Conservation (phyloP, 1,139 yeast genomes). For the Saccharomyces hybrid region DNA sequence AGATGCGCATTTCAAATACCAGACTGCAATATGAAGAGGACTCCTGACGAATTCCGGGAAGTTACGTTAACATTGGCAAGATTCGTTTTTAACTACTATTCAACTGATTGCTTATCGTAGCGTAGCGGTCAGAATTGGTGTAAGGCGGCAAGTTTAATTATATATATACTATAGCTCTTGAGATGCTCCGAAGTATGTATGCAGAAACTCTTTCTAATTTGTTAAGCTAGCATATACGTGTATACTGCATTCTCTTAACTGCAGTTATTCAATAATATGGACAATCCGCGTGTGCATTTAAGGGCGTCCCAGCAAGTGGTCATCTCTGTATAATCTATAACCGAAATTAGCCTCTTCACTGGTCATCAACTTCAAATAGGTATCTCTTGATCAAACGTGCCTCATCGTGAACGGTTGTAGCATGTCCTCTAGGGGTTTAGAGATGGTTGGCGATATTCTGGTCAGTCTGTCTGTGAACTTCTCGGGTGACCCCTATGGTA, state of each 20-base stretch:
- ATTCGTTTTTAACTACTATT: not conserved
- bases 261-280: too few relatives aligned
- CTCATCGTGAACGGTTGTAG: not conserved
- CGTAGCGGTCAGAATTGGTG: not conserved
- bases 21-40: too few relatives aligned
- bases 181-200: not conserved
- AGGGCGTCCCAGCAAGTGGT: too few relatives aligned
- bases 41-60: not conserved
- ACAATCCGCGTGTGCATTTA: too few relatives aligned
- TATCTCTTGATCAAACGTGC: too few relatives aligned
- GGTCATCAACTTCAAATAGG: not conserved
- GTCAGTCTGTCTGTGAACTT: not conserved
- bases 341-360: too few relatives aligned
- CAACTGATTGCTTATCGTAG: not conserved
- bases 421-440: not conserved
- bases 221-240: too few relatives aligned
- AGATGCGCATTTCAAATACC: too few relatives aligned
- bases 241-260: too few relatives aligned
- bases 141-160: not conserved
- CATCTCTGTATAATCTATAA: too few relatives aligned
- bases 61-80: not conserved
- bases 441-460: not conserved
- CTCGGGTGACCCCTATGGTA: not conserved
- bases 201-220: not conserved
- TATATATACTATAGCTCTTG: not conserved